Evolutionary conservation across 148 eudicot genomes (phyloP).

Genomic region (Heliamphora exappendiculata): DNA sequence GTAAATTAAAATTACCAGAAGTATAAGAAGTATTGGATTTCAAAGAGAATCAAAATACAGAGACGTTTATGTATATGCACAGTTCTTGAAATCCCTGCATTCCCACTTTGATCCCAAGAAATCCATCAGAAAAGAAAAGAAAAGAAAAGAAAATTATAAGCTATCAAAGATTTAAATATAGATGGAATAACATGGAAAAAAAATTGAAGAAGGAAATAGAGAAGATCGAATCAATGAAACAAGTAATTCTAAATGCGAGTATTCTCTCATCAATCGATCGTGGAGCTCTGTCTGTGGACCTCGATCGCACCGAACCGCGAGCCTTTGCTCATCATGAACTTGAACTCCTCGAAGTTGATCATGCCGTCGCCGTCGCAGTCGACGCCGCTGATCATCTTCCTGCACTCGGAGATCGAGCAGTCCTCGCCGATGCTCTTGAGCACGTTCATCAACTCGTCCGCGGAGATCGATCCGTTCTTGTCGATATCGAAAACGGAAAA

Average conservation of each 20-base stretch:
- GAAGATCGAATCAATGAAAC: not conserved
- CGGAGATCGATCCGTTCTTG: constrained; percentile 36
- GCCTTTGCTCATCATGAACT: constrained; percentile 36
- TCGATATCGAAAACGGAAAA: constrained; percentile 41
- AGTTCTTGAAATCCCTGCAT: too few relatives aligned
- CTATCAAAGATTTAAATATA: not conserved
- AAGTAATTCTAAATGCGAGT: too few relatives aligned
- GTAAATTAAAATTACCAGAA: too few relatives aligned
- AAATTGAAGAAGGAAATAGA: not conserved
- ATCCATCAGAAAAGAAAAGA: not conserved
- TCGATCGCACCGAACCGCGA: constrained; percentile 11
- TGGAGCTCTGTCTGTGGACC: not conserved
- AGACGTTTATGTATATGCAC: too few relatives aligned
- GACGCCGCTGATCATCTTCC: constrained; percentile 41
- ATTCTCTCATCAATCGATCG: not conserved
- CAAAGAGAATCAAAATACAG: too few relatives aligned
- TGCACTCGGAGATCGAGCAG: constrained; percentile 34
- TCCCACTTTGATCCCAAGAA: too few relatives aligned
- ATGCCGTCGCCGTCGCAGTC: constrained; percentile 48
- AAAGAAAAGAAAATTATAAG: not conserved
- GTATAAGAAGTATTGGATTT: too few relatives aligned
- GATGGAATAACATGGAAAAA: not conserved
- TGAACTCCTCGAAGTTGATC: constrained; percentile 38
- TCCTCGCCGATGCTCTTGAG: constrained; percentile 39
- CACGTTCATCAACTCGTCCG: constrained; percentile 36